Evolutionary conservation across 257 asterid genomes (phyloP).

Genomic region (Solanum sejunctum): DNA sequence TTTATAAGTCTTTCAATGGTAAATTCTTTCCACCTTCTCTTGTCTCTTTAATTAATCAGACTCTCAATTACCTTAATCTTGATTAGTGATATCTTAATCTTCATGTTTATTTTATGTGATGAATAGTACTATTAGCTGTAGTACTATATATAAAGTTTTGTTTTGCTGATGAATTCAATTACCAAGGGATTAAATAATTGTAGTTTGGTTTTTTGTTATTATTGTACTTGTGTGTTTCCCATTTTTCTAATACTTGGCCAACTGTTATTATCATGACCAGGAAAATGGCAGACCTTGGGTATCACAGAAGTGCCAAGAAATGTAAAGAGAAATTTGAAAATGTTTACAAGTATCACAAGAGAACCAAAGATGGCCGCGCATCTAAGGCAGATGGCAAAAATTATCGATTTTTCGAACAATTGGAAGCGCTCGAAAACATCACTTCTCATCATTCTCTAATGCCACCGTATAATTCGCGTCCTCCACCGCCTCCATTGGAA

Average conservation of each 20-base stretch:
- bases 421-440: constrained; percentile 56
- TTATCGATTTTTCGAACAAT: constrained; percentile 79
- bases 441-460: constrained; percentile 2
- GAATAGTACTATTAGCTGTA: neutral
- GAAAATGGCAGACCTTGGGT: constrained; percentile 96
- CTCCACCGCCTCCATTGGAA: constrained; percentile 27
- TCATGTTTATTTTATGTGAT: constrained; percentile 30
- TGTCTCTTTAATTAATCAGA: neutral
- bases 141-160: neutral
- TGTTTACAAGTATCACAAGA: constrained; percentile 77
- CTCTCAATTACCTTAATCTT: neutral
- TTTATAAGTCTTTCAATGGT: neutral
- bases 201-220: neutral
- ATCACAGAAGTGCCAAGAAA: constrained; percentile 63
- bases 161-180: constrained; percentile 9
- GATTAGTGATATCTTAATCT: constrained; percentile 6
- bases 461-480: constrained; percentile 6
- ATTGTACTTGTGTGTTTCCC: neutral
- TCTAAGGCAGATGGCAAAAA: constrained; percentile 73
- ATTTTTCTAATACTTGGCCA: neutral
- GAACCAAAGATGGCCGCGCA: constrained; percentile 87
- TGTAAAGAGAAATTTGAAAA: constrained; percentile 95
- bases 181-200: neutral
- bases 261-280: constrained; percentile 23
- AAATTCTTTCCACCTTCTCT: neutral